A percentile compares a stretch with the other conserved stretches of the same genome.
Conservation (phyloP, 1,139 yeast genomes). For the Yamadazyma siamensis region DNA sequence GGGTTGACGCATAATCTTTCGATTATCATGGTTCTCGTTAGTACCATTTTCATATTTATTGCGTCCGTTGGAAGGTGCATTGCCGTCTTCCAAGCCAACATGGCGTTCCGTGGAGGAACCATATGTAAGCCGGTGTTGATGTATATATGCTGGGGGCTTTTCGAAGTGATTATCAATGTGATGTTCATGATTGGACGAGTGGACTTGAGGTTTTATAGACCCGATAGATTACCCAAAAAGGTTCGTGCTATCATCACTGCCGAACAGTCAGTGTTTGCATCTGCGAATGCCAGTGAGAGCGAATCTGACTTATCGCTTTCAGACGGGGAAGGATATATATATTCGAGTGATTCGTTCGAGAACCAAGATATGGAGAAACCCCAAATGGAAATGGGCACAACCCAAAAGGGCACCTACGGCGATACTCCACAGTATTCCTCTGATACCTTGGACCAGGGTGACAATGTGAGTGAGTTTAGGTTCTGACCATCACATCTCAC, state of each 20-base stretch:
- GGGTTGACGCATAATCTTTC: constrained; percentile 33
- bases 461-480: constrained; percentile 12
- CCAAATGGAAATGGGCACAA: too few species aligned
- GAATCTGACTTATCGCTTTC: constrained; percentile 5
- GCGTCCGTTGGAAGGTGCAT: constrained; percentile 28
- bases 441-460: constrained; percentile 5
- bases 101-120: constrained; percentile 16
- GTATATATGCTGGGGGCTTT: constrained; percentile 38
- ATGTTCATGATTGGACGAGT: constrained; percentile 41
- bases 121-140: constrained; percentile 24
- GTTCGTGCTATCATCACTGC: constrained; percentile 39
- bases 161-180: constrained; percentile 32
- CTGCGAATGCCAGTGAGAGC: constrained; percentile 19
- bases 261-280: constrained; percentile 28
- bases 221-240: constrained; percentile 35
- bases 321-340: too few species aligned
- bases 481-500: constrained; percentile 5
- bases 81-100: constrained; percentile 26
- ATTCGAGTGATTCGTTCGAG: too few species aligned
- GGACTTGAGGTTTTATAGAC: constrained; percentile 44
- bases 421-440: constrained; percentile 8
- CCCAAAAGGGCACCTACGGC: too few species aligned
- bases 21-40: constrained; percentile 22
- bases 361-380: too few species aligned
- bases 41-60: constrained; percentile 31